Evolutionary conservation across 495 filamentous ascomycete genomes (phyloP), one percentile per base, ranked within the genome.

Genomic region (Aspergillus cavernicola): DNA sequence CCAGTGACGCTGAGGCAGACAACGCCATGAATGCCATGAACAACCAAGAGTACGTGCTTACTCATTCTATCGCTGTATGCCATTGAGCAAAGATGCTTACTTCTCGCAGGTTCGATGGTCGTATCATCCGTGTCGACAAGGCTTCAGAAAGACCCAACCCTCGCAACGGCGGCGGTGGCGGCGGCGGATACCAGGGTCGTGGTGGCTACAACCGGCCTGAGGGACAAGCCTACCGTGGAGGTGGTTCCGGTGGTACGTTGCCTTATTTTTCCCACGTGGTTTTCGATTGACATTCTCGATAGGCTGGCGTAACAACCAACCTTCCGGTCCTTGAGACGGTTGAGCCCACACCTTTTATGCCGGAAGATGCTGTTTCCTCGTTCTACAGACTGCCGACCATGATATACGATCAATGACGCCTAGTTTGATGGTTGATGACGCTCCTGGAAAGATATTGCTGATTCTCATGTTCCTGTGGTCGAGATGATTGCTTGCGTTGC

Each of bases 121-220:
- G 93, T 51, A 81, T 80, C 49, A 97, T 99, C 63, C 92, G 95
- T 53, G 93, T 99, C 41, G 93, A 97, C 75, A 96, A 89, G 67
- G 95, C 93, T 44, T 92, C 89, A 39, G 90, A 97, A 68, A 85
- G 85, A 60, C 78, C 80, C 42, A 33, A 33, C 20, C 72, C 44
- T 44, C 60, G 65, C 47, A 61, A 67, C 20, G 65, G 60, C 28
- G 75, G 75, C 41, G 76, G 76, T 18, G 65, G 60, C 28, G 75
- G 75, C 41, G 76, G 76, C 37, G 24, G 24, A 28, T 77, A 72
- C 62, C 70, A 76, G 28, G 73, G 76, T 28, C 72, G 73, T 28
- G 73, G 73, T 33, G 71, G 70, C 46, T 75, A 75, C 60, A 71
- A 72, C 61, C 58, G 60, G 23, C 65, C 61, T 37, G 74, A 80